Conservation (phyloP, 331 rosid species). For the Pyracantha coccinea region DNA sequence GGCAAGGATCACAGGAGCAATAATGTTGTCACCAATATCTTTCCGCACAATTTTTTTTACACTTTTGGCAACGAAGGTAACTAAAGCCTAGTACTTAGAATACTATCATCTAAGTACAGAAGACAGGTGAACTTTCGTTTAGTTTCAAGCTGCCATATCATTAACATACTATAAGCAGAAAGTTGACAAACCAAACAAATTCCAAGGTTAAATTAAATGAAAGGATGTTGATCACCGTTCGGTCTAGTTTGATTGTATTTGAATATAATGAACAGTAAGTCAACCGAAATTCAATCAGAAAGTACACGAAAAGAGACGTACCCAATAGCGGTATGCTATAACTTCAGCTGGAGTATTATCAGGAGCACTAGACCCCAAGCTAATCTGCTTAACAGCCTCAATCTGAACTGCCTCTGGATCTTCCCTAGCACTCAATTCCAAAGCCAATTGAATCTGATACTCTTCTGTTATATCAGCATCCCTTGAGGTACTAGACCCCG, state of each 20-base stretch:
- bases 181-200: slow-evolving; percentile 13
- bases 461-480: slow-evolving; percentile 90
- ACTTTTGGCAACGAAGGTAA: background rate
- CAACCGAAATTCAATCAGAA: slow-evolving; percentile 8
- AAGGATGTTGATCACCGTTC: slow-evolving; percentile 1
- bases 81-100: background rate
- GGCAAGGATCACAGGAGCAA: slow-evolving; percentile 26
- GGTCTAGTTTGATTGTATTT: background rate
- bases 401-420: slow-evolving; percentile 99
- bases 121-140: slow-evolving; percentile 1
- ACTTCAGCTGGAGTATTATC: slow-evolving; percentile 88
- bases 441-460: slow-evolving; percentile 84
- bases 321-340: slow-evolving; percentile 92
- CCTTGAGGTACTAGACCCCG: slow-evolving; percentile 55
- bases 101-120: slow-evolving; percentile 2
- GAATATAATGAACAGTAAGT: background rate
- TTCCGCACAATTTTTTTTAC: background rate
- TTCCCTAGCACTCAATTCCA: slow-evolving; percentile 93
- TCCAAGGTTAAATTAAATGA: slow-evolving; percentile 2
- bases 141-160: background rate
- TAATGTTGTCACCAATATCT: slow-evolving; percentile 18
- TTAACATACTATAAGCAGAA: slow-evolving; percentile 5
- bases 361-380: slow-evolving; percentile 84
- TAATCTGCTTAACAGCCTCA: slow-evolving; percentile 95
- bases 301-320: slow-evolving; percentile 35